Conservation (phyloP, 371 early-diverging fungal genomes). For the Funneliformis caledonium region DNA sequence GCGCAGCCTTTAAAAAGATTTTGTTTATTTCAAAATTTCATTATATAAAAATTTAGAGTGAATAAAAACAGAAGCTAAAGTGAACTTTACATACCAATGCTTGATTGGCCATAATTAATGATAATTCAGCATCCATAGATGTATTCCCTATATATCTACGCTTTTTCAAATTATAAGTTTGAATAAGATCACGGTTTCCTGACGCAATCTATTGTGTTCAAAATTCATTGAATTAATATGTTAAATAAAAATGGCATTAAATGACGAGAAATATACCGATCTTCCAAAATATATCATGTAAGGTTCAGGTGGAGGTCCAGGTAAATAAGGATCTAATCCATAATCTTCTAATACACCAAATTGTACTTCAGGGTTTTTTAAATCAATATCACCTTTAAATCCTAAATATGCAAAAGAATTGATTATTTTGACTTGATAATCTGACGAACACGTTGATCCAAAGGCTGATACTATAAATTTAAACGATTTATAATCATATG, state of each 20-base stretch:
- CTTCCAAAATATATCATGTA: constrained; percentile 75
- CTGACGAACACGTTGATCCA: constrained; percentile 67
- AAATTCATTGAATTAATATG: not conserved
- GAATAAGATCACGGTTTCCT: constrained; percentile 76
- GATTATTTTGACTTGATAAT: constrained; percentile 79
- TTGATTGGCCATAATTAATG: constrained; percentile 95
- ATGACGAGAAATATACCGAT: constrained; percentile 48
- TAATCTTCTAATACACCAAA: constrained; percentile 85
- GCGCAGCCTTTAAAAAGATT: constrained; percentile 50
- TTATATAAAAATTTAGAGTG: not conserved
- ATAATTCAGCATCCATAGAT: constrained; percentile 97
- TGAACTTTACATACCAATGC: constrained; percentile 62
- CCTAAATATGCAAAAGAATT: constrained; percentile 79
- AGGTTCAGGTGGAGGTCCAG: constrained; percentile 48
- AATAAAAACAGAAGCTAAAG: not conserved
- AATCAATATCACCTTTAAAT: constrained; percentile 77
- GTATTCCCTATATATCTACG: constrained; percentile 94
- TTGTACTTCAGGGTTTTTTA: constrained; percentile 82
- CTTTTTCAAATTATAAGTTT: constrained; percentile 88
- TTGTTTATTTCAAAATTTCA: not conserved
- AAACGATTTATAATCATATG: constrained; percentile 70
- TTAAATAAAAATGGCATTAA: not conserved
- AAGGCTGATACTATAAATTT: constrained; percentile 84
- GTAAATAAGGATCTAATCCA: constrained; percentile 52
- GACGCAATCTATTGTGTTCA: constrained; percentile 53